Evolutionary conservation across 2,329 filamentous ascomycete genomes (phyloP), one percentile per base, ranked within the genome.

Genomic region (Fusarium odoratissimum): DNA sequence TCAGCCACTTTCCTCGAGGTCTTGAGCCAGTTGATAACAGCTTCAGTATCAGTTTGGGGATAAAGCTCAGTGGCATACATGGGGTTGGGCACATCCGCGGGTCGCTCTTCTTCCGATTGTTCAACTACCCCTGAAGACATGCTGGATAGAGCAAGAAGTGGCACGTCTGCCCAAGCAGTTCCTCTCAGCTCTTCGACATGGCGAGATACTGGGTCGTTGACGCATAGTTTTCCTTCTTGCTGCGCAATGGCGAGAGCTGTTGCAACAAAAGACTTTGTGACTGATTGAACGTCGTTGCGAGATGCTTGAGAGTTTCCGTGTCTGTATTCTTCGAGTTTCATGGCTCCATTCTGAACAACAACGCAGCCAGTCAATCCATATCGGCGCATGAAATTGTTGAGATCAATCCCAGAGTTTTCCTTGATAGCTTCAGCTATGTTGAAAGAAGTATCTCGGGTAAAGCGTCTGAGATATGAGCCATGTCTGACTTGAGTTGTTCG

Each of bases 31-130:
- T 69, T 48, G 5, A 72, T 35, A 4, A 74, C 71, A 4, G 48
- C 64, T 3, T 72, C 30, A 8, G 67, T 60, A 7, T 74, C 64
- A 1, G 28, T 40, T 14, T 59, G 67, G 1, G 71, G 71, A 19
- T 74, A 74, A 8, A 74, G 68, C 13, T 74, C 62, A 8, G 71
- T 73, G 6, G 71, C 71, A 28, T 71, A 73, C 70, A 71, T 73
- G 5, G 71, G 71, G 4, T 74, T 60, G 0, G 71, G 71, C 3
- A 73, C 42, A 19, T 73, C 71, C 1, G 67, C 56, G 0, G 71
- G 71, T 1, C 71, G 42, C n/a, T 66, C 54, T 14, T 73, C 62
- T 11, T 68, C 71, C 0, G 71, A 73, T 21, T 58, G 51, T 14
- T 73, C 71, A 8, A 73, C 71, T 9, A 73, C 58, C 1, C 71